These are phyloP conservation scores for Exophiala sp. DNA, from an alignment of 2,329 filamentous ascomycete genomes.

Conservation along the genomic window DNA sequence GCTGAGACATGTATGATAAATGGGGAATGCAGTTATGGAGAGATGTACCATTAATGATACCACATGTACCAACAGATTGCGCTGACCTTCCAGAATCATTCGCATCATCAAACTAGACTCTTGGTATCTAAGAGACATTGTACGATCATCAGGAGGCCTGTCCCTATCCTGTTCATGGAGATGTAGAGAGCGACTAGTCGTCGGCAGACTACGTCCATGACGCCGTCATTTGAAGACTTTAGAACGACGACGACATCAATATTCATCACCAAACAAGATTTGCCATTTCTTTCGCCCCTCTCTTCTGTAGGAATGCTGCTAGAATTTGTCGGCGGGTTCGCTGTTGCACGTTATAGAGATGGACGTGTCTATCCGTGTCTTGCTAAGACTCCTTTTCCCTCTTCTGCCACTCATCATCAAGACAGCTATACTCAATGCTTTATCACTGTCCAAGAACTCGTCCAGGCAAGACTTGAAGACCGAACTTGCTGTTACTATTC, in stretches of 20 bases:
- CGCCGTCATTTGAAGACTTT: not conserved
- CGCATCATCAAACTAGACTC: no score
- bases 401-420: slow-evolving; percentile 41
- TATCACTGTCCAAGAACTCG: slow-evolving; percentile 63
- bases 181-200: no score
- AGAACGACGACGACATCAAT: not conserved
- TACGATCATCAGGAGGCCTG: no score
- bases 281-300: no score
- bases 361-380: slow-evolving; percentile 19
- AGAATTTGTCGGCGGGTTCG: not conserved
- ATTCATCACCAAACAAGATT: not conserved
- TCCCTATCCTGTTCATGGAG: no score
- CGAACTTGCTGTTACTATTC: slow-evolving; percentile 62
- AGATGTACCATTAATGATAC: no score
- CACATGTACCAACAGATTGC: no score
- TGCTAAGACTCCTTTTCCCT: slow-evolving; percentile 37
- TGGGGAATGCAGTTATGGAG: no score
- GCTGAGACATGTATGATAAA: no score
- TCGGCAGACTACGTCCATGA: not conserved
- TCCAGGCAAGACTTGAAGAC: slow-evolving; percentile 74
- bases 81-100: no score
- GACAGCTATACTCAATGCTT: slow-evolving; percentile 39
- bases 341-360: not conserved
- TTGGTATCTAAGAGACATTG: no score
- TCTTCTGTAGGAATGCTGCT: no score